Evolutionary conservation across 2,329 filamentous ascomycete genomes (phyloP).

Genomic region (Fusarium nygamai): DNA sequence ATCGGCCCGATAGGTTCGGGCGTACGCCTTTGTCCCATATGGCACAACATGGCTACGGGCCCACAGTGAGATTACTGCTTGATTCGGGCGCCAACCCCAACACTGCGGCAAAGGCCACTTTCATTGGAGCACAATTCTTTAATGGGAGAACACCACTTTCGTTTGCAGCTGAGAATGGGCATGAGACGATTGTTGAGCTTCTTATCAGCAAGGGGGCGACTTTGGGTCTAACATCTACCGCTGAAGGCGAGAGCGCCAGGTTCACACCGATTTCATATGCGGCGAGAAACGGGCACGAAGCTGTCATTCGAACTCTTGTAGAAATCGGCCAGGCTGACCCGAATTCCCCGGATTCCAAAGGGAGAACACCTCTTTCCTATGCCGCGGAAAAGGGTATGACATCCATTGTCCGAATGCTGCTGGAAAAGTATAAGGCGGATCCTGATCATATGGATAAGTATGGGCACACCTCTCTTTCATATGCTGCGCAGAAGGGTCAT

Average conservation of each 20-base stretch:
- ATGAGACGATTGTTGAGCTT: background rate
- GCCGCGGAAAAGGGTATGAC: background rate
- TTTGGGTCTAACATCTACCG: accelerated
- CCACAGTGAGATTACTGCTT: background rate
- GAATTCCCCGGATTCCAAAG: accelerated
- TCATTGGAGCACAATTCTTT: background rate
- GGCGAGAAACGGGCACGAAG: background rate
- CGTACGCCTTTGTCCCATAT: background rate
- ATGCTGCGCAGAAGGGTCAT: background rate
- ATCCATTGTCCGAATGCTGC: accelerated
- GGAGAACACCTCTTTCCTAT: background rate
- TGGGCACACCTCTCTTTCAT: background rate
- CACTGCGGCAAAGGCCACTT: background rate
- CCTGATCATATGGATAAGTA: accelerated
- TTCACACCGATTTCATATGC: background rate
- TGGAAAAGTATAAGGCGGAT: accelerated
- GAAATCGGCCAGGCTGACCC: background rate
- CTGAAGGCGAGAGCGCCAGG: accelerated
- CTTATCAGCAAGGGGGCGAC: background rate
- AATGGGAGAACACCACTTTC: background rate
- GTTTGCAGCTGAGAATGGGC: background rate
- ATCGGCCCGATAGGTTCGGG: background rate
- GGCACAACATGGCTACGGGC: background rate
- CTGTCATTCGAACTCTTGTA: accelerated
- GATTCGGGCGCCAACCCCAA: background rate